Evolutionary conservation across 2,329 filamentous ascomycete genomes (phyloP).

Genomic region (Sphaerulina musiva): DNA sequence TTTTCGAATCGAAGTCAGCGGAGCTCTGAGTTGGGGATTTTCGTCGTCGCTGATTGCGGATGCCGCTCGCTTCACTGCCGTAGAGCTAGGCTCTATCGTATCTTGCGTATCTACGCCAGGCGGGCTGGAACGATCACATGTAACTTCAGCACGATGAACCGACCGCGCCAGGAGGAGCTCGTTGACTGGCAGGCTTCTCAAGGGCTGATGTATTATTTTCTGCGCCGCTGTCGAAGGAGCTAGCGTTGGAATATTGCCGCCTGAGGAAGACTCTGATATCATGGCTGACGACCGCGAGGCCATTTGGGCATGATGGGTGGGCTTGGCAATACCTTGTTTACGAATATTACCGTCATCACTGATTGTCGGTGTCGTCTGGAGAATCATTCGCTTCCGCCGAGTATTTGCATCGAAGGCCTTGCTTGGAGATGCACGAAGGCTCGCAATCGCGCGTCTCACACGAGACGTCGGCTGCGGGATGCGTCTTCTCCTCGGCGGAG

Average conservation of each 20-base stretch:
- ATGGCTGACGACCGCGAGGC: neutral
- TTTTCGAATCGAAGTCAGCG: conserved; percentile 22
- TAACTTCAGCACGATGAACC: neutral
- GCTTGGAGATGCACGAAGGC: neutral
- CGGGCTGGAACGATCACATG: conserved; percentile 2
- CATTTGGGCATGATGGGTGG: neutral
- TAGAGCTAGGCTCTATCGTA: conserved; percentile 16
- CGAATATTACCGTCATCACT: neutral
- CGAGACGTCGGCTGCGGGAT: neutral
- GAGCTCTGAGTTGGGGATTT: conserved; percentile 4
- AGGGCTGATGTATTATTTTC: too few relatives aligned
- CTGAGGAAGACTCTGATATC: neutral
- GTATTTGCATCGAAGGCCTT: neutral
- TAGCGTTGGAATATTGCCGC: neutral
- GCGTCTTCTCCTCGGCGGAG: neutral
- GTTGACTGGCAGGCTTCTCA: conserved; percentile 15
- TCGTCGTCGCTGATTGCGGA: conserved; percentile 1
- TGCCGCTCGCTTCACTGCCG: neutral
- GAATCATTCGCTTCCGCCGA: neutral
- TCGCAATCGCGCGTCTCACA: neutral
- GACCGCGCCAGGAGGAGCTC: conserved; percentile 20
- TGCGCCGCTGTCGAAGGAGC: too few relatives aligned
- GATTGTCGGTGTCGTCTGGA: neutral
- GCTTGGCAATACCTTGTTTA: neutral
- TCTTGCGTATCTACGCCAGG: conserved; percentile 13